Evolutionary conservation across 495 filamentous ascomycete genomes (phyloP).

Genomic region (Tetracladium setigerum): DNA sequence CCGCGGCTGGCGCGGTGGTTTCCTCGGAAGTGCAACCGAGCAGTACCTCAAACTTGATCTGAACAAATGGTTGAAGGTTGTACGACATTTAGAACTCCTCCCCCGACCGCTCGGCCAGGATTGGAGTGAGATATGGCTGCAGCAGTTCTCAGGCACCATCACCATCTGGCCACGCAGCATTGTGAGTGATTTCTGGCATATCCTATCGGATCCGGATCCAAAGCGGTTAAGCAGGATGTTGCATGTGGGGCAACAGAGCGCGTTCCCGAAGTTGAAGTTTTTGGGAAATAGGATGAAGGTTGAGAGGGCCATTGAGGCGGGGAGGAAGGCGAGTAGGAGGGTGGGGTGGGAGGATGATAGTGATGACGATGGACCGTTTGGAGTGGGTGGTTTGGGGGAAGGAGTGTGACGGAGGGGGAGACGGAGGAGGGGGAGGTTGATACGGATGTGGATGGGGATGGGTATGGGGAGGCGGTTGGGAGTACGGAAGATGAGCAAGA

Average conservation of each 20-base stretch:
- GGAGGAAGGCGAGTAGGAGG: constrained; percentile 51
- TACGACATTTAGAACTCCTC: constrained; percentile 84
- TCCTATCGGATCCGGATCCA: constrained; percentile 73
- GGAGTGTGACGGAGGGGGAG: constrained; percentile 2
- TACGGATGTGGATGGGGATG: constrained; percentile 10
- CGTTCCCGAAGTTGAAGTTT: constrained; percentile 87
- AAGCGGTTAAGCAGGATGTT: constrained; percentile 80
- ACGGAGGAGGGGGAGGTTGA: constrained; percentile 14
- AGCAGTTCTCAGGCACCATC: constrained; percentile 88
- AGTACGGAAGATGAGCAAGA: not conserved
- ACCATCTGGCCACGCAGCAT: constrained; percentile 87
- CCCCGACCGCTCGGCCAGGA: constrained; percentile 90
- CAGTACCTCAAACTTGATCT: constrained; percentile 93
- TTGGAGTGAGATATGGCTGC: constrained; percentile 93
- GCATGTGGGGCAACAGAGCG: constrained; percentile 73
- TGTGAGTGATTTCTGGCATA: constrained; percentile 71
- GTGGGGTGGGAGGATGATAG: constrained; percentile 38
- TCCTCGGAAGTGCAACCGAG: constrained; percentile 82
- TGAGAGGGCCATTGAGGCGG: constrained; percentile 71
- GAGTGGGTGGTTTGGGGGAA: constrained; percentile 4
- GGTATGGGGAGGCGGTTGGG: constrained; percentile 15
- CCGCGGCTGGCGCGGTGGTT: constrained; percentile 93
- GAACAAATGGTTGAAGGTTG: constrained; percentile 92
- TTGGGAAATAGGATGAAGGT: constrained; percentile 78
- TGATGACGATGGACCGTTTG: constrained; percentile 33